Conservation (phyloP, 2,329 filamentous ascomycete genomes). For the Diplodia sapinea region DNA sequence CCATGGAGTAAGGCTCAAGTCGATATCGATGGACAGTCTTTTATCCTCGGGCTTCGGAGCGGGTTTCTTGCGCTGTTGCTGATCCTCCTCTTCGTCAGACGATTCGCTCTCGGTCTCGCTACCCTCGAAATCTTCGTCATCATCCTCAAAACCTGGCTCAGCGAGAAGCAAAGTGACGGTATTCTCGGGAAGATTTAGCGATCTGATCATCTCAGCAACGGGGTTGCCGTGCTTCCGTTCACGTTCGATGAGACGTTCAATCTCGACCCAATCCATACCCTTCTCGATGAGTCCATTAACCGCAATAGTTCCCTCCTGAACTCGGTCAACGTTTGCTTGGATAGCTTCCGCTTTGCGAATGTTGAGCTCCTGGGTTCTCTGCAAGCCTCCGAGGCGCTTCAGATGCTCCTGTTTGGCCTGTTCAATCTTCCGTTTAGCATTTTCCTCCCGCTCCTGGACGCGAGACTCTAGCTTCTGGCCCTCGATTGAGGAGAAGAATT, state of each 20-base stretch:
- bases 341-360: conserved; percentile 88
- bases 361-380: conserved; percentile 81
- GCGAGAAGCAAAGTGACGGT: conserved; percentile 79
- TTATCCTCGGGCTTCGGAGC: conserved; percentile 44
- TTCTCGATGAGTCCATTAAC: conserved; percentile 90
- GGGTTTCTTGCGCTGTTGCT: conserved; percentile 31
- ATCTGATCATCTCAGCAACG: conserved; percentile 83
- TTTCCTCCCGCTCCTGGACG: conserved; percentile 79
- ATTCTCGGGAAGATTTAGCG: conserved; percentile 89
- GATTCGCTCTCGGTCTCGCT: conserved; percentile 60
- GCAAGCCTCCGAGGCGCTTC: conserved; percentile 81
- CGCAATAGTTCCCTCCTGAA: conserved; percentile 90
- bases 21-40: conserved; percentile 77
- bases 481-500: conserved; percentile 96
- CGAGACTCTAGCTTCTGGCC: conserved; percentile 88
- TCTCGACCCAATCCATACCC: conserved; percentile 97
- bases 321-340: conserved; percentile 85
- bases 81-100: conserved; percentile 55
- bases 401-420: conserved; percentile 82
- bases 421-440: conserved; percentile 83
- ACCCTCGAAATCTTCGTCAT: conserved; percentile 63
- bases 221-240: conserved; percentile 82
- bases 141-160: conserved; percentile 70
- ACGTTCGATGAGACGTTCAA: conserved; percentile 83
- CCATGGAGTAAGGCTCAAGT: conserved; percentile 82